Evolutionary conservation across 2,329 filamentous ascomycete species (phyloP).

Genomic region (Pseudogymnoascus sp.): DNA sequence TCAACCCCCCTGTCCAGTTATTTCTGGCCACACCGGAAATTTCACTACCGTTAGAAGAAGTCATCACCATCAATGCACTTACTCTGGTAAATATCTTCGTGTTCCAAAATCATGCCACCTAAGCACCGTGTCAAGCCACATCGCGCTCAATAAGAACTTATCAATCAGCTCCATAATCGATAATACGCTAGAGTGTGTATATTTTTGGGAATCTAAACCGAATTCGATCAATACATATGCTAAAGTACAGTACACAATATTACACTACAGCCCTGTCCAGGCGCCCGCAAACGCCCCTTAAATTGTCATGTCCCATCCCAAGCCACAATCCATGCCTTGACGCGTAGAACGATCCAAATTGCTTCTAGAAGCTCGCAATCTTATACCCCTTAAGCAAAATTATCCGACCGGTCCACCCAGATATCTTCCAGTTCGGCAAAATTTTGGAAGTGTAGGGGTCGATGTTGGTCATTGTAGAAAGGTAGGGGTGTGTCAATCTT

Average conservation of each 20-base stretch:
- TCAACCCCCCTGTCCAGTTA: neutral
- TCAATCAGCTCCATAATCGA: constrained; percentile 1
- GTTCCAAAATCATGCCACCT: neutral
- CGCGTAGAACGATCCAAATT: constrained; percentile 8
- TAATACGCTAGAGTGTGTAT: neutral
- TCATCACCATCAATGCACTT: neutral
- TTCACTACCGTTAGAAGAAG: constrained; percentile 2
- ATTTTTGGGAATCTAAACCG: constrained; percentile 5
- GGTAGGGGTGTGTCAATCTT: constrained; percentile 85
- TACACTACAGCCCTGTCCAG: constrained; percentile 8
- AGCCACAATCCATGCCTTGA: constrained; percentile 9
- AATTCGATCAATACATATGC: constrained; percentile 10
- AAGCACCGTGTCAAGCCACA: neutral
- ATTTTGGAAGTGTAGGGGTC: constrained; percentile 91
- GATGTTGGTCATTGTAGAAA: constrained; percentile 89
- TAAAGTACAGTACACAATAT: constrained; percentile 12
- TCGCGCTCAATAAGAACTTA: neutral
- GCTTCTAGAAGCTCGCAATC: constrained; percentile 4
- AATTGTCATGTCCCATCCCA: constrained; percentile 5
- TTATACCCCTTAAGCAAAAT: constrained; percentile 63
- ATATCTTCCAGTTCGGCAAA: constrained; percentile 97
- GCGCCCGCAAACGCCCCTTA: constrained; percentile 9
- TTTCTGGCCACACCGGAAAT: neutral
- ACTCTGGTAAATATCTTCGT: neutral
- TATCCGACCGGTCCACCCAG: constrained; percentile 87